Base-by-base conservation (phyloP, 768 basidiomycete species). In the Suillus spraguei region DNA sequence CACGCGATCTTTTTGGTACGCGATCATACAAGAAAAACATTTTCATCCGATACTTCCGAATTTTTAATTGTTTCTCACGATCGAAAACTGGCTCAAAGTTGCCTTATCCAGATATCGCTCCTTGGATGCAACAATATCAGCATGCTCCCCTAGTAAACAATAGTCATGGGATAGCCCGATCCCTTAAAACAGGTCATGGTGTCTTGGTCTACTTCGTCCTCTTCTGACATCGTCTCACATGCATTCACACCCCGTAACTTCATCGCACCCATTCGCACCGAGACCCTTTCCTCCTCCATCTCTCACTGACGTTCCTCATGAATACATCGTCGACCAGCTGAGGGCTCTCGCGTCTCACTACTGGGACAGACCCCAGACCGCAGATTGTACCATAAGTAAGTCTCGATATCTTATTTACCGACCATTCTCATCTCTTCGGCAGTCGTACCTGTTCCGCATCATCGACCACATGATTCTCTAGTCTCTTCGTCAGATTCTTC, bases 301-400 rank as follows among this genome's bases (percentile, higher is more conserved):
- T 32, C 79, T 89, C 68, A 78, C 79, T 47, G 83, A 81, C 66
- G 87, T 91, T 42, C 91, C 91, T 61, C 78, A 85, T 68, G 88
- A 89, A 70, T 92, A 91, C 69, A 89, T 92, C 70, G 71, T 89
- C 68, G 82, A 85, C 70, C 87, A 88, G 72, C 83, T 92, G 47
- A 88, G 84, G 75, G 78, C 75, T 70, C 78, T 92, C 59, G 91
- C 90, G 16, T 77, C 85, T 24, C 77, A 82, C 54, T 91, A 88
- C 76, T 92, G 91, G 91, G 84, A 87, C 70, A 89, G 86, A 66
- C 82, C 85, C 63, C 88, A 90, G 67, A 90, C 87, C 1, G 85
- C 91, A 10, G 89, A 94, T 74, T 94, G 91, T 74, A 91, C 91
- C 17, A 82, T 93, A 62, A 82, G 92, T 92, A 69, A 39, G 84